Evolutionary conservation across 768 basidiomycete genomes (phyloP), one percentile per base, ranked within the genome.

Genomic region (Gloeophyllum trabeum): DNA sequence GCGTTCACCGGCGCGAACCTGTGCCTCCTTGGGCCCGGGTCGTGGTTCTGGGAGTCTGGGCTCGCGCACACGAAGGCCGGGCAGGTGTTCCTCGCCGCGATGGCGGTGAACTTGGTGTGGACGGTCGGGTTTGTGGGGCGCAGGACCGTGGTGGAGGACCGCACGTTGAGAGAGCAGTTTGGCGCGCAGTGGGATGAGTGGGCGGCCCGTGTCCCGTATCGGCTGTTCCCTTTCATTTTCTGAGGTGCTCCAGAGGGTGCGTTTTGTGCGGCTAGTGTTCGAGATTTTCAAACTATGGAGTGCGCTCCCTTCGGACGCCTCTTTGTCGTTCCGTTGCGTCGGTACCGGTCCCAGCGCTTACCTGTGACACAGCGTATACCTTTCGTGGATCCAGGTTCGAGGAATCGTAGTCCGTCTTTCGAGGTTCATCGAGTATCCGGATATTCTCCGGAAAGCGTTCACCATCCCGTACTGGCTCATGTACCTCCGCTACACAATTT

Each of bases 401-500:
- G n/a, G n/a, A n/a, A n/a, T n/a, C n/a, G n/a, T n/a, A n/a, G n/a
- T n/a, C n/a, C n/a, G n/a, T n/a, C n/a, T n/a, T n/a, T n/a, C n/a
- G n/a, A n/a, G n/a, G n/a, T n/a, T n/a, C n/a, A n/a, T n/a, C n/a
- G n/a, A n/a, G n/a, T n/a, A n/a, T n/a, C n/a, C n/a, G n/a, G n/a
- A n/a, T n/a, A n/a, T n/a, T n/a, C n/a, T n/a, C n/a, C n/a, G n/a
- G n/a, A n/a, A n/a, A n/a, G n/a, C n/a, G n/a, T n/a, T n/a, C n/a
- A n/a, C n/a, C n/a, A 73, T 78, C 50, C 59, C 70, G 18, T 46
- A 45, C 2, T 24, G 59, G 13, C 71, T 88, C 34, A 63, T 79
- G 19, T 84, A 72, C 66, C 58, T 83, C 34, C 89, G 94, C 42
- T 99, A 98, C 70, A 86, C 91, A n/a, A 76, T 89, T 75, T 82